Percentiles rank a stretch among this genome's conserved stretches.
phyloP scores from a whole-genome alignment of 2,329 filamentous ascomycete genomes.

The Cordyceps tenuipes region DNA sequence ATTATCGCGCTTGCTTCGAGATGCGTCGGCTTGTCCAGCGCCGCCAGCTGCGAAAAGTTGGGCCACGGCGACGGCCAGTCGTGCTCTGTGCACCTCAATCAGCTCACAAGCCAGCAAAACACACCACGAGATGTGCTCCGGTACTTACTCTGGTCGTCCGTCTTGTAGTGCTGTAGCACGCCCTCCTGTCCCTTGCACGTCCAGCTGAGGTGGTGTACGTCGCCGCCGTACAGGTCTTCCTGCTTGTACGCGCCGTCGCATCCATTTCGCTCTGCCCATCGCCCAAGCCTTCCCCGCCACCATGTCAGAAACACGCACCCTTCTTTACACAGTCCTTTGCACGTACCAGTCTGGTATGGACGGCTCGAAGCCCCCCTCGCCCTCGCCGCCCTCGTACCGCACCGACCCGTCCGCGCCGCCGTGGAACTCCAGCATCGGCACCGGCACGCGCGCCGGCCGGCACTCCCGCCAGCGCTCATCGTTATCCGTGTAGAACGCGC shows the following conservation, averaged over 20 bases:
- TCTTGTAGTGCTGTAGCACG: constrained; percentile 35
- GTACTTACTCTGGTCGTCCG: constrained; percentile 29
- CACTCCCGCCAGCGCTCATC: constrained; percentile 31
- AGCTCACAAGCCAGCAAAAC: background rate
- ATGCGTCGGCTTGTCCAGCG: constrained; percentile 30
- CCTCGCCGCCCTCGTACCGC: constrained; percentile 32
- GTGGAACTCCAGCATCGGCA: constrained; percentile 38
- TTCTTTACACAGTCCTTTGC: background rate
- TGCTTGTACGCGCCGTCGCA: constrained; percentile 25
- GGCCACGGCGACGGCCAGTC: constrained; percentile 37
- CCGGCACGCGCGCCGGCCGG: constrained; percentile 26
- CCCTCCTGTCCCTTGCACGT: constrained; percentile 28
- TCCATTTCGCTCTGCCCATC: constrained; percentile 33
- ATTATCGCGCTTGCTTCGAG: constrained; percentile 36
- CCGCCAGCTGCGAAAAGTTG: constrained; percentile 35
- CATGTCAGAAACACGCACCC: background rate
- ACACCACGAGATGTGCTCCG: background rate
- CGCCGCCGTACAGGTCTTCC: constrained; percentile 26
- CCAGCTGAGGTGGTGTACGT: constrained; percentile 36
- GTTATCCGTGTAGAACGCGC: constrained; percentile 35
- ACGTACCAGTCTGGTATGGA: constrained; percentile 28
- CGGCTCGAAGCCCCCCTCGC: constrained; percentile 33
- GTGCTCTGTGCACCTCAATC: constrained; percentile 22
- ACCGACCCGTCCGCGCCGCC: constrained; percentile 35
- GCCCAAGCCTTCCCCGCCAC: constrained; percentile 23